These are phyloP conservation scores for Clathrus columnatus DNA, from an alignment of 768 basidiomycete species.

Conservation along the genomic window DNA sequence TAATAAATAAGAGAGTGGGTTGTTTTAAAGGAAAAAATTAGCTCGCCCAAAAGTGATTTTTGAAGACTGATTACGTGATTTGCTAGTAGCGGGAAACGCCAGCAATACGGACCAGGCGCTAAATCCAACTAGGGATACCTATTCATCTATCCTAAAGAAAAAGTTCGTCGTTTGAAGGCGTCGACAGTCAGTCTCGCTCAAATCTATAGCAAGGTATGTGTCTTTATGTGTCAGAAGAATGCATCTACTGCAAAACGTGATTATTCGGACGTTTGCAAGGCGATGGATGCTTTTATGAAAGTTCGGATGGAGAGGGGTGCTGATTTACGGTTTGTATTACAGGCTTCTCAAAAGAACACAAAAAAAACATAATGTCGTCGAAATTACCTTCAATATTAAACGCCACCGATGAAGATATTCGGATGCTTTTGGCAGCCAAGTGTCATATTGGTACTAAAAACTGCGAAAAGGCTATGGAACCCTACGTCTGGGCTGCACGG, in stretches of 20 bases:
- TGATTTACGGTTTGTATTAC: neutral
- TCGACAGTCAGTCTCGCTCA: constrained; percentile 8
- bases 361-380: constrained; percentile 52
- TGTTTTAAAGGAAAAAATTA: neutral
- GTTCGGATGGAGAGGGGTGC: constrained; percentile 1
- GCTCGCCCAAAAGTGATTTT: neutral
- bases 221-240: neutral
- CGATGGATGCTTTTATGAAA: constrained; percentile 1
- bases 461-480: constrained; percentile 98
- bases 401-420: constrained; percentile 96
- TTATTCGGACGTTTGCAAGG: neutral
- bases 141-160: constrained; percentile 5
- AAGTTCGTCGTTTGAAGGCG: constrained; percentile 6
- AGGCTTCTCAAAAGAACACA: neutral
- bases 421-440: constrained; percentile 89
- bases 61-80: neutral
- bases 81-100: neutral
- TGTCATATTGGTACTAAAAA: constrained; percentile 98
- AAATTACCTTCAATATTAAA: constrained; percentile 91
- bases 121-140: neutral
- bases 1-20: too few relatives aligned
- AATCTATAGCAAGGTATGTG: constrained; percentile 7
- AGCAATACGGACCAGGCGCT: neutral
- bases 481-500: constrained; percentile 96
- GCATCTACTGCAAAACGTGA: neutral